Percentiles rank a stretch among this genome's conserved stretches.
phyloP scores from a whole-genome alignment of 176 grass and related monocot species.

The Carex kokanica region DNA sequence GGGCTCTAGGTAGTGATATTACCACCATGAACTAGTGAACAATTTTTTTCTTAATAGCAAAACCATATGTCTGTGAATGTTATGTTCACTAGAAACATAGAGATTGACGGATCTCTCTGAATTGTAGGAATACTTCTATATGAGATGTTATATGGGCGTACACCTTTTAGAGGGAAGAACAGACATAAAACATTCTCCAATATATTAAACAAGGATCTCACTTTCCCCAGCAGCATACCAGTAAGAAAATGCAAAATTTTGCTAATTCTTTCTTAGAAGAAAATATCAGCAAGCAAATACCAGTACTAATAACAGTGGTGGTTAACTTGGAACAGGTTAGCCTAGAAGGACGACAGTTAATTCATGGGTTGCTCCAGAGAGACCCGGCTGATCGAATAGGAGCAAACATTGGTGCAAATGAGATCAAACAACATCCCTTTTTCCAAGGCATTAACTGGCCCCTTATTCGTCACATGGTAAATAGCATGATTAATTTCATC shows the following conservation, averaged over 20 bases:
- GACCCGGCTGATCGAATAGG: conserved; percentile 76
- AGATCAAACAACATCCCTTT: conserved; percentile 89
- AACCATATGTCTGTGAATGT: neutral
- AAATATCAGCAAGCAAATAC: neutral
- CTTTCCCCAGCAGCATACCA: conserved; percentile 88
- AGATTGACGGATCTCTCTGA: conserved; percentile 7
- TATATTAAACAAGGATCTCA: conserved; percentile 88
- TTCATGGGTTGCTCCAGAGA: conserved; percentile 79
- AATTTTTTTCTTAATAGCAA: neutral
- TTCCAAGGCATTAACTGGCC: conserved; percentile 81
- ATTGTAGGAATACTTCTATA: conserved; percentile 86
- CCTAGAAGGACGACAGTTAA: conserved; percentile 70
- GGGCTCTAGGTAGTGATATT: conserved; percentile 81
- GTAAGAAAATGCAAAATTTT: conserved; percentile 42
- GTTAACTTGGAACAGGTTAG: conserved; percentile 56
- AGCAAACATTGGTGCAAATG: conserved; percentile 77
- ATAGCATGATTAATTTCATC: conserved; percentile 28
- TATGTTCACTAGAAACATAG: neutral
- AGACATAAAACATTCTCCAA: conserved; percentile 92
- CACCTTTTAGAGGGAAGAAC: conserved; percentile 98
- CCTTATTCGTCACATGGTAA: conserved; percentile 97
- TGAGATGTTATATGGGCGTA: conserved; percentile 97
- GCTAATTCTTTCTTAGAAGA: conserved; percentile 4
- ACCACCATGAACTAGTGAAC: neutral
- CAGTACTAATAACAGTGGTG: conserved; percentile 4